Conservation (phyloP, 495 filamentous ascomycete species). For the Hypoxylon rickii region DNA sequence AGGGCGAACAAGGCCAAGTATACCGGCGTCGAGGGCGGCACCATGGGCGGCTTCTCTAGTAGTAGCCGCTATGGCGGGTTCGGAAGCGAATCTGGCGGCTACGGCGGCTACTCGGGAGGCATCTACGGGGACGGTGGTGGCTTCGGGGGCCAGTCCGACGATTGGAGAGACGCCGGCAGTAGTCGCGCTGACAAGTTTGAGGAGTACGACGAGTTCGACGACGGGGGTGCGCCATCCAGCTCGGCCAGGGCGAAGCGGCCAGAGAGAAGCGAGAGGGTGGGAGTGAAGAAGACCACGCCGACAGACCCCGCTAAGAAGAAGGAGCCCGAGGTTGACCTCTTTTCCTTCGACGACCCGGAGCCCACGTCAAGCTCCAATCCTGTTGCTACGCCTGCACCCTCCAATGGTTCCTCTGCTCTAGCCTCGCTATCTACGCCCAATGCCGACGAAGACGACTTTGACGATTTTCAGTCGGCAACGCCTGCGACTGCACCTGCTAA, state of each 20-base stretch:
- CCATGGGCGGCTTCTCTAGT: constrained; percentile 58
- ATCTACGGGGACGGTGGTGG: constrained; percentile 95
- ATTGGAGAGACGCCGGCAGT: constrained; percentile 61
- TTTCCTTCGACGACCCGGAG: constrained; percentile 79
- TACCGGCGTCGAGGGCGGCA: constrained; percentile 86
- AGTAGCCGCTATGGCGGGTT: constrained; percentile 83
- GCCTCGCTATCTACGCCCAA: constrained; percentile 52
- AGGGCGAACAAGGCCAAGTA: constrained; percentile 89
- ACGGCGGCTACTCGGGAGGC: constrained; percentile 82
- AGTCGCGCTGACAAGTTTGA: constrained; percentile 77
- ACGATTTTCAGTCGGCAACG: constrained; percentile 95
- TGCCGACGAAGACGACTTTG: constrained; percentile 91
- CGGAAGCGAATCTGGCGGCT: constrained; percentile 69
- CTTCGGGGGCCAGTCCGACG: constrained; percentile 70
- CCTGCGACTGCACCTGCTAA: constrained; percentile 61
- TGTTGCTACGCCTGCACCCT: constrained; percentile 49
- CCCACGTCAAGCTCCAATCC: constrained; percentile 54
- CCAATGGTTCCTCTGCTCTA: constrained; percentile 56
- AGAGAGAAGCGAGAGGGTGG: constrained; percentile 43
- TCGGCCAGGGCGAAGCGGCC: constrained; percentile 50
- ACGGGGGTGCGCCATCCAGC: constrained; percentile 60
- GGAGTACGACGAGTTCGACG: constrained; percentile 96
- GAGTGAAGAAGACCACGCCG: constrained; percentile 57
- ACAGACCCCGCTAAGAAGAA: constrained; percentile 71
- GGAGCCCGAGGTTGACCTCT: constrained; percentile 83